Evolutionary conservation across 805 yeast genomes (phyloP).

Genomic region (Yarrowia sp.): DNA sequence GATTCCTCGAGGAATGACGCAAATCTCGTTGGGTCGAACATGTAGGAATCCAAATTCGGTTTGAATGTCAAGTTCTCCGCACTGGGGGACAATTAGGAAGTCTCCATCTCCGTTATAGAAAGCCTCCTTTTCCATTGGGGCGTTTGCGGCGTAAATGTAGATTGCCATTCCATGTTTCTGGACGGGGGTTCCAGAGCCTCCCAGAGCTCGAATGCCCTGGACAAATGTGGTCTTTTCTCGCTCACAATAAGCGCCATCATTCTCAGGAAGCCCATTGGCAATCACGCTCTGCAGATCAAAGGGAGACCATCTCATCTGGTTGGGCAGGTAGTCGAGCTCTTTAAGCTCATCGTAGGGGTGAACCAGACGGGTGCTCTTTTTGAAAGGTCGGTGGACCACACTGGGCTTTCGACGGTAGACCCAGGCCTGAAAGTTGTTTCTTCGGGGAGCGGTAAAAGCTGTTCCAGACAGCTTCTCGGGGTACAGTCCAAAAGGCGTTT

Average conservation of each 20-base stretch:
- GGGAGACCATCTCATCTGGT: constrained; percentile 46
- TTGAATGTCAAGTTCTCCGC: constrained; percentile 45
- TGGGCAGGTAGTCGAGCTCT: constrained; percentile 43
- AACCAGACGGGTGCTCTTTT: constrained; percentile 22
- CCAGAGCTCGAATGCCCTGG: constrained; percentile 43
- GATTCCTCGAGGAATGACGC: constrained; percentile 46
- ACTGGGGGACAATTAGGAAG: constrained; percentile 46
- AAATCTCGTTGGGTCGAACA: constrained; percentile 46
- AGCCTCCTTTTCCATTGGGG: constrained; percentile 44
- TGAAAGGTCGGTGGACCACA: constrained; percentile 43
- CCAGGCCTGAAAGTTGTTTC: constrained; percentile 46
- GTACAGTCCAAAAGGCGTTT: constrained; percentile 45
- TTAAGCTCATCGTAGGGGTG: constrained; percentile 26
- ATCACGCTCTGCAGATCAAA: constrained; percentile 41
- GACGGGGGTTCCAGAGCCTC: constrained; percentile 45
- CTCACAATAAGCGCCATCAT: constrained; percentile 8
- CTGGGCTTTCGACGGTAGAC: constrained; percentile 45
- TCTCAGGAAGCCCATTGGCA: constrained; percentile 8
- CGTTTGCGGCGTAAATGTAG: constrained; percentile 44
- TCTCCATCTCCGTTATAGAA: constrained; percentile 46
- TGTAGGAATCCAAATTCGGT: constrained; percentile 47
- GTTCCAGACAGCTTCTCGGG: constrained; percentile 48
- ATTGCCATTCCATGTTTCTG: constrained; percentile 45
- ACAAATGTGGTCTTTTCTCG: constrained; percentile 41
- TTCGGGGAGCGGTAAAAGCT: constrained; percentile 47